Evolutionary conservation across 2,329 filamentous ascomycete genomes (phyloP).

Genomic region (Aspergillus unguis): DNA sequence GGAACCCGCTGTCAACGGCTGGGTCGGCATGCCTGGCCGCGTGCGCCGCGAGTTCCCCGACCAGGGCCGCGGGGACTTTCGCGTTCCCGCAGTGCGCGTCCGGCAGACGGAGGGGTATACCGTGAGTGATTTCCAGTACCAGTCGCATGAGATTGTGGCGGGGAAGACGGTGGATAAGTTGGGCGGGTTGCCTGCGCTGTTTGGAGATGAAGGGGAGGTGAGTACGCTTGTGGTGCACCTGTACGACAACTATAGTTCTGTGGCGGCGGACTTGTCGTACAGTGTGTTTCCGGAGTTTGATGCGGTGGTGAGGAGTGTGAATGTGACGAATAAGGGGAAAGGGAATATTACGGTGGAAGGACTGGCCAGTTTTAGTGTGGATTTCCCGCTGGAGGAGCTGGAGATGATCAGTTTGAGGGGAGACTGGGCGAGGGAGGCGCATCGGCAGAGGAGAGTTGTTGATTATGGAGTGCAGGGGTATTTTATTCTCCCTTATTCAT

Average conservation of each 20-base stretch:
- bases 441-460: constrained; percentile 53
- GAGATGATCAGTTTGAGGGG: constrained; percentile 63
- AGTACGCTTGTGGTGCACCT: constrained; percentile 58
- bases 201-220: constrained; percentile 55
- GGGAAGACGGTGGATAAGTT: constrained; percentile 51
- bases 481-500: constrained; percentile 16
- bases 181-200: constrained; percentile 60
- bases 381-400: constrained; percentile 58
- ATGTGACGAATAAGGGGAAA: constrained; percentile 58
- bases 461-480: constrained; percentile 57
- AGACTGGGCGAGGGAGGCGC: constrained; percentile 61
- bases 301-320: constrained; percentile 60
- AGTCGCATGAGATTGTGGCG: constrained; percentile 52
- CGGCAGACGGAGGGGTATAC: constrained; percentile 58
- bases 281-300: constrained; percentile 63
- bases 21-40: constrained; percentile 52
- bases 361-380: constrained; percentile 60
- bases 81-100: constrained; percentile 60
- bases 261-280: constrained; percentile 60
- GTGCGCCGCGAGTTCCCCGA: constrained; percentile 64
- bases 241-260: constrained; percentile 57
- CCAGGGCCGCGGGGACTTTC: constrained; percentile 62
- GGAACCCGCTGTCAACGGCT: constrained; percentile 46
- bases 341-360: constrained; percentile 55
- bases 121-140: constrained; percentile 57